These are phyloP conservation scores for Teratosphaeriaceae sp. DNA, from an alignment of 2,329 filamentous ascomycete genomes.

Conservation along the genomic window DNA sequence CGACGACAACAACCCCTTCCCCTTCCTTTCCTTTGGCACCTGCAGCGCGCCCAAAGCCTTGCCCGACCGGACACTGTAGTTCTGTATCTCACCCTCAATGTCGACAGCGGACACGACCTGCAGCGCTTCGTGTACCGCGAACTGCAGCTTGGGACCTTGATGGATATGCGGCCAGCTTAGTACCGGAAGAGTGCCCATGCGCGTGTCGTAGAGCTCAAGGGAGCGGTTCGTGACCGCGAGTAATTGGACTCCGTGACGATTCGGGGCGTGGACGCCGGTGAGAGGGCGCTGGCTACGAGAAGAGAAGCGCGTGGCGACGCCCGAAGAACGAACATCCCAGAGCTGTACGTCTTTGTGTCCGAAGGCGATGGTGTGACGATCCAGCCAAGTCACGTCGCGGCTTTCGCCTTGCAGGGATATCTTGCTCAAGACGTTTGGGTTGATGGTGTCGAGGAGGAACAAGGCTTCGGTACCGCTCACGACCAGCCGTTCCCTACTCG, in stretches of 20 bases:
- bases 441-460: slow-evolving; percentile 3
- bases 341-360: slow-evolving; percentile 21
- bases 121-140: slow-evolving; percentile 5
- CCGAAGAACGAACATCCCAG: slow-evolving; percentile 19
- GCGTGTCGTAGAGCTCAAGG: slow-evolving; percentile 14
- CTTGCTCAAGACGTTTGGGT: slow-evolving; percentile 14
- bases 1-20: slow-evolving; percentile 7
- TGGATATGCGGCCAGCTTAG: slow-evolving; percentile 10
- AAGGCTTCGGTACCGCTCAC: slow-evolving; percentile 7
- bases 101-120: slow-evolving; percentile 18
- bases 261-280: slow-evolving; percentile 11
- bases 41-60: slow-evolving; percentile 12
- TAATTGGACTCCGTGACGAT: slow-evolving; percentile 9
- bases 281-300: slow-evolving; percentile 1
- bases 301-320: slow-evolving; percentile 9
- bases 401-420: slow-evolving; percentile 25
- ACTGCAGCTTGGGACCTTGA: slow-evolving; percentile 12
- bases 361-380: slow-evolving; percentile 22
- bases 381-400: slow-evolving; percentile 22
- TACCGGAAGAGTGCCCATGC: slow-evolving; percentile 9
- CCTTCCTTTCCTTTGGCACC: not conserved
- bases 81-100: slow-evolving; percentile 15
- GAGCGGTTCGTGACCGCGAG: slow-evolving; percentile 12
- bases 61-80: slow-evolving; percentile 18
- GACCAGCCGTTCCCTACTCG: not conserved